phyloP scores from a whole-genome alignment of 2,329 filamentous ascomycete species.

The Herpotrichia juniperi region DNA sequence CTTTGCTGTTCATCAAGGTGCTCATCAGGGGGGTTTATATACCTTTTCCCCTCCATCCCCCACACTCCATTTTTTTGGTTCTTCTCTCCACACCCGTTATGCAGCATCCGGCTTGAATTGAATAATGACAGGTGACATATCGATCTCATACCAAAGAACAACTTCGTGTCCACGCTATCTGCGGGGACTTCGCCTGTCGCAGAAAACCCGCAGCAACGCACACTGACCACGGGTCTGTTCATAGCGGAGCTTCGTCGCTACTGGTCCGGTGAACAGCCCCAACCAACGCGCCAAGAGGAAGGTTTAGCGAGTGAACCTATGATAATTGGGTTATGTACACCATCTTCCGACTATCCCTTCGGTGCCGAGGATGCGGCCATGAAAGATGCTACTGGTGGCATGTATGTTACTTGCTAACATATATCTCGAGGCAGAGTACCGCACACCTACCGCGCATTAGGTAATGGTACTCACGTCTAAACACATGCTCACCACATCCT shows the following conservation, averaged over 20 bases:
- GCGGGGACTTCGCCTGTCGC: neutral
- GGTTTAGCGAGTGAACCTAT: too few species aligned
- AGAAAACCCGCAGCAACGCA: neutral
- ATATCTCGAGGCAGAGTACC: too few species aligned
- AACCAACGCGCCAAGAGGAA: too few species aligned
- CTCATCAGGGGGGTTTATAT: conserved; percentile 7
- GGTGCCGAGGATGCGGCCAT: too few species aligned
- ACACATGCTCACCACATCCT: too few species aligned
- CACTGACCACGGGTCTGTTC: neutral
- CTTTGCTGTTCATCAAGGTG: conserved; percentile 8
- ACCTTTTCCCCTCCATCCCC: neutral
- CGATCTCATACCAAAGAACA: neutral
- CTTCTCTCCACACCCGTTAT: neutral
- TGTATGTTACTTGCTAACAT: too few species aligned
- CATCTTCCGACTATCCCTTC: too few species aligned
- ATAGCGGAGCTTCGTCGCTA: neutral
- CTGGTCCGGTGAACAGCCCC: neutral
- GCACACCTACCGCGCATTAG: too few species aligned
- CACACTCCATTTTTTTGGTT: neutral
- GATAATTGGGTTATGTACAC: too few species aligned
- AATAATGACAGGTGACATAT: neutral
- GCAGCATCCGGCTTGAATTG: neutral
- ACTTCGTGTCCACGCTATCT: neutral
- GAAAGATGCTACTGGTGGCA: too few species aligned
- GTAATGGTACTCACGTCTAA: too few species aligned